Evolutionary conservation across 202 grass and related monocot genomes (phyloP).

Genomic region (Brachypodium distachyon): DNA sequence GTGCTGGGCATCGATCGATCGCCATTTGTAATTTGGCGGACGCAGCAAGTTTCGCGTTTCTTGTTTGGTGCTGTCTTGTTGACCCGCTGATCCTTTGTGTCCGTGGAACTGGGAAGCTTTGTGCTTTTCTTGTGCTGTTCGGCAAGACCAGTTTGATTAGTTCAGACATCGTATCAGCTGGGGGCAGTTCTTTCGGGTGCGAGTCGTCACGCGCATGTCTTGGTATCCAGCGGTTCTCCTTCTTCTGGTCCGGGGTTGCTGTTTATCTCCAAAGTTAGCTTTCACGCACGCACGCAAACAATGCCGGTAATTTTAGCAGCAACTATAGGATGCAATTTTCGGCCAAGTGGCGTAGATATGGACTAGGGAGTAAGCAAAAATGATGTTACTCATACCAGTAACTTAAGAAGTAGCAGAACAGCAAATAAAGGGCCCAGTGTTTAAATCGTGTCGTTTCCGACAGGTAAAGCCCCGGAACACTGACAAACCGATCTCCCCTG

Average conservation of each 20-base stretch:
- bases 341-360: no score
- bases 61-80: background rate
- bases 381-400: no score
- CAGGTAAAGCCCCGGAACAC: constrained; percentile 19
- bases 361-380: no score
- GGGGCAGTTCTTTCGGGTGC: background rate
- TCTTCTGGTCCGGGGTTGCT: background rate
- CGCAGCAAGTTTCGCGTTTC: constrained; percentile 5
- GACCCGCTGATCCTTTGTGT: constrained; percentile 18
- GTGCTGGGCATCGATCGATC: no score
- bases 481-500: constrained; percentile 16
- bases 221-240: background rate
- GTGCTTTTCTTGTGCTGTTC: constrained; percentile 28
- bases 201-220: background rate
- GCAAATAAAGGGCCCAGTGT: background rate
- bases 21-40: constrained; percentile 1
- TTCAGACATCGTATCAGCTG: constrained; percentile 6
- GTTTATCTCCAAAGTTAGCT: no score
- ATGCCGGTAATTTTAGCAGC: no score
- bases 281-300: no score
- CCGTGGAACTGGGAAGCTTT: constrained; percentile 1
- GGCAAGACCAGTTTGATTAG: background rate
- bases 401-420: no score
- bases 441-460: background rate
- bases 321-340: no score